These are phyloP conservation scores for Polytrichum formosum DNA, from an alignment of 225 moss, liverwort and hornwort species.

Conservation along the genomic window DNA sequence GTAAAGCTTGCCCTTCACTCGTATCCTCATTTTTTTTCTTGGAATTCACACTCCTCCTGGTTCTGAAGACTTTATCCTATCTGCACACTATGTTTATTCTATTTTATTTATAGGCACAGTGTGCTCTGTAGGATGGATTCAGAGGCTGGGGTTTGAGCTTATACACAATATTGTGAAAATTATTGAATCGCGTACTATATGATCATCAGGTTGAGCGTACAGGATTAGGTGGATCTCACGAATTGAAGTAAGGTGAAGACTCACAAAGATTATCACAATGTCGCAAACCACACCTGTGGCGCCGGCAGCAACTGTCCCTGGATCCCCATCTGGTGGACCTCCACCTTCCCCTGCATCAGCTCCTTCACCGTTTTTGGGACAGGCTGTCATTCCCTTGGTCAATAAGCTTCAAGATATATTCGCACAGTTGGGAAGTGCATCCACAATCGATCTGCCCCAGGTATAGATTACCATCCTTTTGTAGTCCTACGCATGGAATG, in stretches of 20 bases:
- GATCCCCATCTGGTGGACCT: constrained; percentile 60
- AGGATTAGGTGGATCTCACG: background rate
- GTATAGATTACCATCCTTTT: constrained; percentile 17
- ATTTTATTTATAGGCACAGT: background rate
- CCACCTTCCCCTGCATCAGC: constrained; percentile 28
- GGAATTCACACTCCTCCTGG: no score
- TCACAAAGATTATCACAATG: constrained; percentile 33
- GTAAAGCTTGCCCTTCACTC: no score
- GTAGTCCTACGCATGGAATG: no score
- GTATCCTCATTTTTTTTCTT: no score
- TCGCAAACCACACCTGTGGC: constrained; percentile 57
- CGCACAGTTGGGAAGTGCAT: constrained; percentile 92
- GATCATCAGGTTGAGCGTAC: background rate
- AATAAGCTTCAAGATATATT: constrained; percentile 99
- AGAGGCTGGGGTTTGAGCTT: constrained; percentile 20
- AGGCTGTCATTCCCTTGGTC: constrained; percentile 90
- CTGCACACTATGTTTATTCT: no score
- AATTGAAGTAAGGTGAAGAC: no score
- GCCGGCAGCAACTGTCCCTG: constrained; percentile 45
- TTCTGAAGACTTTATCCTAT: no score
- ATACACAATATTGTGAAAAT: background rate
- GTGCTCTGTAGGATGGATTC: constrained; percentile 18
- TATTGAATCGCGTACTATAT: constrained; percentile 5
- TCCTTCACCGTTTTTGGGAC: constrained; percentile 69
- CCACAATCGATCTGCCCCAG: constrained; percentile 93